Base-by-base conservation (phyloP, 2,329 filamentous ascomycete genomes). In the Dendrostoma leiphaemia region DNA sequence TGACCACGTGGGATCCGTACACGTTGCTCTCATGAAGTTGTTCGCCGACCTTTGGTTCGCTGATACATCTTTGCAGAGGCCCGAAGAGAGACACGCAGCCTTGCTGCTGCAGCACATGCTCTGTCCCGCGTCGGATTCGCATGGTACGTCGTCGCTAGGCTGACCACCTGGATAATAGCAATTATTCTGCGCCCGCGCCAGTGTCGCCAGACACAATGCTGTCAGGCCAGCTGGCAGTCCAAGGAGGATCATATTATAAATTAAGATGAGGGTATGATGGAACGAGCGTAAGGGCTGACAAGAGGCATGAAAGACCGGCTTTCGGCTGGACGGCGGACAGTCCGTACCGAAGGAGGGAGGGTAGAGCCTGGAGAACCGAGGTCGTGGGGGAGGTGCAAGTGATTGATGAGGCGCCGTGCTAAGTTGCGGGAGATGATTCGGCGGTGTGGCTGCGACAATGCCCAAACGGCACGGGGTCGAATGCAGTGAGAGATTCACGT, bases 301-400 rank as follows among this genome's bases (percentile, higher is more conserved):
- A 9, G 63, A 63, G 19, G 28, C 21, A 49, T 21, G 35, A 49
- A 49, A 49, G 35, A 37, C 35, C 47, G 23, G 47, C 47, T 49
- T 41, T 32, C n/a, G n/a, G 24, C 23, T 40, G 26, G 47, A 49
- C 35, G 47, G 47, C 47, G 13, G 31, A 34, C 47, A 40, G 47
- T 40, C 47, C 47, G 47, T 49, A 28, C 47, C 21, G 31, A 9
- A 15, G n/a, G 35, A 31, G 12, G 24, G 26, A 15, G 24, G 12
- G 24, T n/a, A 23, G 21, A 26, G 13, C 12, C 21, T 40, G 21
- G 19, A 23, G 38, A 26, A 7, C 38, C 29, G 46, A 23, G 38
- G 8, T 29, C 31, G 35, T 28, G 26, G 41, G 26, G 24, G 26
- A 19, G 47, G 24, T 29, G 6, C 23, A 12, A 13, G 40, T 41